Conservation (phyloP, 306 rosid genomes). For the Myrica gale region DNA sequence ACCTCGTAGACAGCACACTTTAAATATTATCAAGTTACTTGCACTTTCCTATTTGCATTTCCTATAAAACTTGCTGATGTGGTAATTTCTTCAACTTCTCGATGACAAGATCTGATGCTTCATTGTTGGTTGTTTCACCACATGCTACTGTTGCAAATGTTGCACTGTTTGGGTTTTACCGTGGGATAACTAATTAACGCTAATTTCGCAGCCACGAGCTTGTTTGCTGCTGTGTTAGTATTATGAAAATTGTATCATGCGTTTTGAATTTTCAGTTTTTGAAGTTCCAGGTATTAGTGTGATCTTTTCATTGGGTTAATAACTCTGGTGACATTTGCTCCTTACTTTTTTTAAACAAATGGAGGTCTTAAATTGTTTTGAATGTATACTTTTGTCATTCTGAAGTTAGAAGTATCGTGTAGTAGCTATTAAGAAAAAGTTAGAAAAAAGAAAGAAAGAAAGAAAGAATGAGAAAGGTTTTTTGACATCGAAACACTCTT, state of each 20-base stretch:
- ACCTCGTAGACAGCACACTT: neutral
- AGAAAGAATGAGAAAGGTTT: neutral
- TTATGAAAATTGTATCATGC: neutral
- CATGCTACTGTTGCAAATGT: neutral
- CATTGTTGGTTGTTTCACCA: neutral
- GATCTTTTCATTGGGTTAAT: slow-evolving; percentile 10
- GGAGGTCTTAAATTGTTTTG: neutral
- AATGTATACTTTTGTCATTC: neutral
- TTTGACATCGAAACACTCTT: neutral
- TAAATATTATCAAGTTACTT: neutral
- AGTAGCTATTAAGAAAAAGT: neutral
- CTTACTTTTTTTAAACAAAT: neutral
- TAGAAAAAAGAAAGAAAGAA: neutral
- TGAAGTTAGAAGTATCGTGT: neutral
- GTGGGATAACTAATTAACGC: too few relatives aligned
- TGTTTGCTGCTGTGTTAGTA: neutral
- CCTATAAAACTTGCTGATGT: neutral
- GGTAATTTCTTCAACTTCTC: neutral
- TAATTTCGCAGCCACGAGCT: neutral
- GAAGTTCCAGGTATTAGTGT: slow-evolving; percentile 10
- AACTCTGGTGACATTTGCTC: slow-evolving; percentile 2
- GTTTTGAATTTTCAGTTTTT: neutral
- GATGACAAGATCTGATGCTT: neutral
- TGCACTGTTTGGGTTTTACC: neutral
- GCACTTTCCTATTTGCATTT: neutral